Base-by-base conservation (phyloP, 2,329 filamentous ascomycete species). In the Cercospora zeae-maydis region DNA sequence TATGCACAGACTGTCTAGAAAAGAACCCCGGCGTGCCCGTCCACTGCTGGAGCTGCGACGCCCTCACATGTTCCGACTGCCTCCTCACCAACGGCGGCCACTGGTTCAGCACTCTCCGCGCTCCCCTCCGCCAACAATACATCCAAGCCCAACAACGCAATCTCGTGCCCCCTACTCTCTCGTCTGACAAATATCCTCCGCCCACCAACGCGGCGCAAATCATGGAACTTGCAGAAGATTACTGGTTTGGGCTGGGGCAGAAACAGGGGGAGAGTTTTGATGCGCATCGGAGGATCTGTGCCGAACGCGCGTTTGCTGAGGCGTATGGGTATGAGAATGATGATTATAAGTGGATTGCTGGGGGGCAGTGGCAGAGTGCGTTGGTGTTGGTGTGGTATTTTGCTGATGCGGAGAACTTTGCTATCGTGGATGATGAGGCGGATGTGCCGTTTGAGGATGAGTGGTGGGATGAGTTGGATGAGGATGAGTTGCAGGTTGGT, bases 301-400 rank as follows among this genome's bases (percentile, higher is more conserved):
- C 55, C 13, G 55, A 58, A 36, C 55, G 55, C 4, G 55, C 34
- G 27, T 47, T 47, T 31, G 55, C 55, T 27, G 55, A 58, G 39
- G 37, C 39, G 37, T 58, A 49, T 58, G 55, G 55, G 39, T 45
- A 58, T 58, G 55, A 58, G 39, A 19, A 58, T 45, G 55, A 58
- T 21, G 55, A 58, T 11, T 58, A 58, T 30, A 58, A 49, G 55
- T 58, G 55, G 55, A 36, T 58, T 31, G n/a, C 27, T 21, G 55
- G 55, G 1, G 55, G 55, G 21, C 24, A 49, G 39, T 58, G 55
- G 55, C 37, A 47, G 30, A 49, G 24, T 30, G 55, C 37, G 0
- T 16, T 58, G 55, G 55, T 34, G 24, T 34, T 58, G 39, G 37
- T 58, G 37, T 58, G 37, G 37, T 58, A 49, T 34, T 49, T 58